Evolutionary conservation across 179 eudicot genomes (phyloP).

Genomic region (Drosera spatulata): DNA sequence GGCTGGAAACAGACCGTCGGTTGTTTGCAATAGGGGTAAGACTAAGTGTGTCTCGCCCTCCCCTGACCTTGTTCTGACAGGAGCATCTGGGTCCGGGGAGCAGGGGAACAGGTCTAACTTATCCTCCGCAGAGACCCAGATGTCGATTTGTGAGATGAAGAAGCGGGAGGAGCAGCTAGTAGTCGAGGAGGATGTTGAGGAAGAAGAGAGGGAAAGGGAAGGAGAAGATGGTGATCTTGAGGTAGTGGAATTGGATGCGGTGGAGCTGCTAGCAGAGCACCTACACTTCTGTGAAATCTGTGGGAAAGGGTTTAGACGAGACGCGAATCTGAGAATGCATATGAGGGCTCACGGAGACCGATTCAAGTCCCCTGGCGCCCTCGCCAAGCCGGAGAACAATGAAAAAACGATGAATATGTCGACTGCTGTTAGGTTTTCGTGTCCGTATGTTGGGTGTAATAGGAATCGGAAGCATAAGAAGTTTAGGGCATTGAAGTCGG

Average conservation of each 20-base stretch:
- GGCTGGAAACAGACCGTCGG: too few relatives aligned
- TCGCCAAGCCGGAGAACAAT: conserved; percentile 33
- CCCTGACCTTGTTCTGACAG: too few relatives aligned
- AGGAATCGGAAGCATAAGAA: conserved; percentile 42
- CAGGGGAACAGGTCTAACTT: too few relatives aligned
- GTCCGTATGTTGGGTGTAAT: conserved; percentile 68
- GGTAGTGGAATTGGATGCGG: conserved; percentile 54
- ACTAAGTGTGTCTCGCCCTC: too few relatives aligned
- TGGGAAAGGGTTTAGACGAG: conserved; percentile 83
- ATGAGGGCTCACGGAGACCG: conserved; percentile 84
- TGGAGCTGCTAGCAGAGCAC: conserved; percentile 58
- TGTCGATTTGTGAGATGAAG: not conserved
- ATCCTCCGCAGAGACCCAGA: not conserved
- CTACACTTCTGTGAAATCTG: conserved; percentile 66
- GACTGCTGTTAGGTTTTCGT: conserved; percentile 36
- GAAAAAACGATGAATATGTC: too few relatives aligned
- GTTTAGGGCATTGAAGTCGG: conserved; percentile 64
- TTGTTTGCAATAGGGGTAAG: too few relatives aligned
- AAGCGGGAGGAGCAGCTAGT: not conserved
- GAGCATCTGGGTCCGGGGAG: too few relatives aligned
- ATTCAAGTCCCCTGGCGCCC: conserved; percentile 56
- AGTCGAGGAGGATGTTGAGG: conserved; percentile 7
- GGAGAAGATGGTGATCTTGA: conserved; percentile 15
- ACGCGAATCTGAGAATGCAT: conserved; percentile 86
- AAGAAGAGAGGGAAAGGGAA: conserved; percentile 1